Base-by-base conservation (phyloP, 345 rosid genomes). In the Hibiscus mutabilis region DNA sequence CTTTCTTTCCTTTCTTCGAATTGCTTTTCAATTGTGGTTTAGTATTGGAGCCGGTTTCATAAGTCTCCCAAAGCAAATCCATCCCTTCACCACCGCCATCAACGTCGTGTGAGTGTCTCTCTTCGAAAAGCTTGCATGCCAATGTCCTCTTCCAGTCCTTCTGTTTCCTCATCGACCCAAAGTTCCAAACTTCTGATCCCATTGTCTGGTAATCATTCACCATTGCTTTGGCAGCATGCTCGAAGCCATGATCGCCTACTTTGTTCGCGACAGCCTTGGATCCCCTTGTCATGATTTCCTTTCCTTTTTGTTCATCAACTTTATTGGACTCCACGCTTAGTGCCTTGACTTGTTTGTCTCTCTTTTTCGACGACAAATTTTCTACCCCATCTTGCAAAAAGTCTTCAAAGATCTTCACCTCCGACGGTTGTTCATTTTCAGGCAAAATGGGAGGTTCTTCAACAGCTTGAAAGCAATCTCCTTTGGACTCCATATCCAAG, bases 61-160 rank as follows among this genome's bases (percentile, higher is more conserved):
- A 86, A 16, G 96, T 78, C 82, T 95, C 97, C 99, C 99, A 95
- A 27, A 95, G 85, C 82, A 82, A 76, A 61, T 95, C 99, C 99
- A 95, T 95, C 11, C 92, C 94, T 77, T 91, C 90, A 56, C 77
- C 80, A 22, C 85, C 84, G 18, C 84, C 83, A 21, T 75, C 81
- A 14, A 14, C 84, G 61, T 78, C 84, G 77, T 85, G 5, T 10
- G 60, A 59, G 18, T 59, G 92, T 73, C 97, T 82, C 83, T 95
- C 99, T 66, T 95, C 96, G 29, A 87, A 90, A 4, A 92, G 86
- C 82, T 95, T 95, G 83, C 99, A 86, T 2, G 99, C 97, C 66
- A 95, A 68, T 24, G 99, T 90, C 84, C 99, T 86, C 64, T 87
- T 91, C 99, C 99, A 90, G 74, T 95, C 99, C 69, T 89, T 92